Evolutionary conservation across 2,329 filamentous ascomycete genomes (phyloP).

Genomic region (Apiospora malaysiana): DNA sequence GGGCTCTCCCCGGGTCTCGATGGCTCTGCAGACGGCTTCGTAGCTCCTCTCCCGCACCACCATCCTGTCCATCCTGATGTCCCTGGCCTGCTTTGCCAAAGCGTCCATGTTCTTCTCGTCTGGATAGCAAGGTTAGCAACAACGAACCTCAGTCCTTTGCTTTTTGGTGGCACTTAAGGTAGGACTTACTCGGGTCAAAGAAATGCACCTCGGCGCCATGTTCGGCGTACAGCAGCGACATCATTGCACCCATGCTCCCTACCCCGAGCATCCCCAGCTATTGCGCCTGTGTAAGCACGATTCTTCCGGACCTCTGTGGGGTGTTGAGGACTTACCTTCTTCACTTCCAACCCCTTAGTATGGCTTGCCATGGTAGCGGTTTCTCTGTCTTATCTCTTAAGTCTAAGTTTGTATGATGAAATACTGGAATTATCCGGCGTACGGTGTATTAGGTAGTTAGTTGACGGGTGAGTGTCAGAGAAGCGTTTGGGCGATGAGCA

Average conservation of each 20-base stretch:
- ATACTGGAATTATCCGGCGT: too few species aligned
- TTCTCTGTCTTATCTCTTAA: background rate
- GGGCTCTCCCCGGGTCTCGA: conserved; percentile 45
- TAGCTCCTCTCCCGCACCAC: conserved; percentile 49
- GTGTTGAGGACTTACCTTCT: background rate
- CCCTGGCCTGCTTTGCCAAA: conserved; percentile 42
- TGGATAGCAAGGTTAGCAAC: background rate
- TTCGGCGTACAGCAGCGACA: conserved; percentile 64
- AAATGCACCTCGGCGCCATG: conserved; percentile 59
- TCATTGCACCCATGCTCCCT: conserved; percentile 65
- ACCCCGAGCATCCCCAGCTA: conserved; percentile 63
- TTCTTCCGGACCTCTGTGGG: background rate
- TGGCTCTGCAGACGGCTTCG: conserved; percentile 53
- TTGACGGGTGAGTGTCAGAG: background rate
- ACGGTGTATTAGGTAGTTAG: background rate
- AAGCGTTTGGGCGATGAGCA: background rate
- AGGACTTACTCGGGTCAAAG: conserved; percentile 50
- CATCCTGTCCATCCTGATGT: conserved; percentile 37
- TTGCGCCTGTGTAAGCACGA: background rate
- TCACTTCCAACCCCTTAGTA: background rate
- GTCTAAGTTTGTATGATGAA: background rate
- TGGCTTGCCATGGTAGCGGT: background rate
- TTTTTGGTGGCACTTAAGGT: background rate
- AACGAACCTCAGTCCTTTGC: too few species aligned
- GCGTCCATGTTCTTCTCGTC: conserved; percentile 51